Base-by-base conservation (phyloP, 768 basidiomycete genomes). In the Amanita pseudoporphyria region DNA sequence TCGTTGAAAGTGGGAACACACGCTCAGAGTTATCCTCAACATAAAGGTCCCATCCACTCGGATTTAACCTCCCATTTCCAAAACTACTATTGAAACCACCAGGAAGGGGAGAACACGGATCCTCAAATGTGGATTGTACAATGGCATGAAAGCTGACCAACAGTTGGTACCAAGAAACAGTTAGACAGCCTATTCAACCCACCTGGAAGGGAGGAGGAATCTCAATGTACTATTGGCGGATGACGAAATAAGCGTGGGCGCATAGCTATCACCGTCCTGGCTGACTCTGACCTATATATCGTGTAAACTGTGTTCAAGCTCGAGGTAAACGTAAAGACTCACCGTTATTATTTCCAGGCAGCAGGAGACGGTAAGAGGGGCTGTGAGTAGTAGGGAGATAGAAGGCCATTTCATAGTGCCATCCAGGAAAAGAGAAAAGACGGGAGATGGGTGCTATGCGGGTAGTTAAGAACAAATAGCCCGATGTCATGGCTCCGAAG, bases 71-170 rank as follows among this genome's bases (percentile, higher is more conserved):
- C 19, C 55, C 37, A 4, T 62, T 62, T 1, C 56, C 56, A 9
- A 67, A 47, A 1, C 69, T 68, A 46, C 62, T 67, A 39, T 67
- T 63, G 58, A 79, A 73, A 3, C 72, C 72, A 3, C 70, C 70
- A 0, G 52, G 47, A 9, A 71, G 60, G 10, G 64, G 65, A 30
- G 60, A 38, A 53, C 75, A 76, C 2, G 74, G 74, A 9, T 57
- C 49, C 0, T 63, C 61, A 48, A 66, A 64, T 1, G 57, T 50
- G 40, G 62, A 62, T 53, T 76, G 71, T 0, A 72, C 68, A 6
- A 72, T 68, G 9, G 67, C 64, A 55, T 76, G 74, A 16, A 53
- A 45, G 30, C 71, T 71, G 10, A 19, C 16, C 14, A 9, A 32
- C 37, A 9, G n/a, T 45, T 24, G 16, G 9, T 41, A 32, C 16